Base-by-base conservation (phyloP, 2,329 filamentous ascomycete genomes). In the Paraphoma chrysanthemicola region DNA sequence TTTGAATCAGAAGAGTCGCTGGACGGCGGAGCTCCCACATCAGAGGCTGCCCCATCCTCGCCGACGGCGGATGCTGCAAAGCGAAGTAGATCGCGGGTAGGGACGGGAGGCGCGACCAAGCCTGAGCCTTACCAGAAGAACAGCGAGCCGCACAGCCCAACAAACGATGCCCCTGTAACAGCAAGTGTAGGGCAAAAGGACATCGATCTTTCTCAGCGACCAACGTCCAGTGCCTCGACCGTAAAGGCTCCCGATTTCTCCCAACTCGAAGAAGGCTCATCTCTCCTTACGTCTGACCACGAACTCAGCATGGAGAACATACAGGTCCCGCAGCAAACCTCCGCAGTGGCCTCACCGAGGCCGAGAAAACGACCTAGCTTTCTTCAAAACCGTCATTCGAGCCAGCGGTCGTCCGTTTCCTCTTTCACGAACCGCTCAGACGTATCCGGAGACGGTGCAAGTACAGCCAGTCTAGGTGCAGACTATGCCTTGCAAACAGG, bases 401-500 rank as follows among this genome's bases (percentile, higher is more conserved):
- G 83, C 56, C 81, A 87, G 65, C 82, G 85, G 28, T 84, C 86
- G n/a, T 87, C 85, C 2, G 78, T 81, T 12, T 87, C 86, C 2
- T 87, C 85, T 0, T 71, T 82, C 43, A 80, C 82, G 6, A 83
- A 83, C 50, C 78, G 75, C 23, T 86, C 83, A 43, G 85, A 84
- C 39, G 74, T 75, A 11, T 84, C 81, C 60, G 83, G 81, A 36
- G 89, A 91, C 59, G 81, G 80, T 8, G 86, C 86, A n/a, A 94
- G 89, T 69, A 92, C 96, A 62, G 85, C 84, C 4, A 93, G 90
- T 5, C 80, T 92, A 16, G 89, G 90, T 6, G 87, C 88, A 8
- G 93, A 97, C 74, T 95, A 90, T 76, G 90, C 91, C 23, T 80
- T 96, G 36, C 91, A 96, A 68, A 91, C 91, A 2, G 92, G 91